A percentile compares a stretch with the other conserved stretches of the same genome.
Evolutionary conservation across 2,329 filamentous ascomycete species (phyloP).

Genomic region (Amesomyces nigricolor): DNA sequence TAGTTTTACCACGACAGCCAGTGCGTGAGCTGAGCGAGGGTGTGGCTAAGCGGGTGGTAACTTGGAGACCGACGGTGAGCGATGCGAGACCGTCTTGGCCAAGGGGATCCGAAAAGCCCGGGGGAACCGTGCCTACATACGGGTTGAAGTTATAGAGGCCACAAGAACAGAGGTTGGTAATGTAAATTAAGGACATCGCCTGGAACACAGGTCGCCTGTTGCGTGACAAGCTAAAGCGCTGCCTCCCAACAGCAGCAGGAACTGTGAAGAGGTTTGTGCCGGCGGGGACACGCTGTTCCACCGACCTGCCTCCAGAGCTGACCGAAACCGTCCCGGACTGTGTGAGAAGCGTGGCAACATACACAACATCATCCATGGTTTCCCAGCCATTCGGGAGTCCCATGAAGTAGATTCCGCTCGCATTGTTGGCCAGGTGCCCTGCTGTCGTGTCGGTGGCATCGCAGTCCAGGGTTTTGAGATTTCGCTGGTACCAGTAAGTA

Average conservation of each 20-base stretch:
- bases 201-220: neutral
- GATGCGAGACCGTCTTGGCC: neutral
- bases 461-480: neutral
- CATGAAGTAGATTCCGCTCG: slow-evolving; percentile 1
- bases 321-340: neutral
- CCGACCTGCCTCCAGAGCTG: neutral
- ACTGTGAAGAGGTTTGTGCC: neutral
- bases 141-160: slow-evolving; percentile 2
- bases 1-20: too few species aligned
- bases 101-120: neutral
- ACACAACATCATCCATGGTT: neutral
- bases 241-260: neutral
- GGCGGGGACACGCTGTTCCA: neutral
- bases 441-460: slow-evolving; percentile 2
- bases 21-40: slow-evolving; percentile 29
- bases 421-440: neutral
- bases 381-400: neutral
- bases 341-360: neutral
- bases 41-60: slow-evolving; percentile 4
- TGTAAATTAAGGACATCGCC: neutral
- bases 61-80: neutral
- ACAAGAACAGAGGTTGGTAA: neutral
- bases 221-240: neutral
- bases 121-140: neutral
- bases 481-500: slow-evolving; percentile 1